phyloP scores from a whole-genome alignment of 164 flowering plant genomes.

The Saururus chinensis region DNA sequence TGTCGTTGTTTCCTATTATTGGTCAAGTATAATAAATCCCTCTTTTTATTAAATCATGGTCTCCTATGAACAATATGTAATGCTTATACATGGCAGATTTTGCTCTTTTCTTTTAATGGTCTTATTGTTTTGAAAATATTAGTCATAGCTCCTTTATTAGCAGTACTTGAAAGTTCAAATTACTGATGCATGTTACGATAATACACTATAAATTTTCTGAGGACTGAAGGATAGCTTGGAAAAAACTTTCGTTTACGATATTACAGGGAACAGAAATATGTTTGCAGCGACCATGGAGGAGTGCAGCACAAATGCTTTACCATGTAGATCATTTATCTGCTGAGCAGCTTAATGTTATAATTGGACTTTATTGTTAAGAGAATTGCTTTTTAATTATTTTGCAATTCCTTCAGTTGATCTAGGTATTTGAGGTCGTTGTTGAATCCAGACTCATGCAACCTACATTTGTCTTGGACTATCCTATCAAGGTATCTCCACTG shows the following conservation, averaged over 20 bases:
- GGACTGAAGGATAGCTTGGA: neutral
- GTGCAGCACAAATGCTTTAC: constrained; percentile 5
- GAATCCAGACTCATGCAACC: constrained; percentile 87
- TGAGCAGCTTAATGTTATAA: neutral
- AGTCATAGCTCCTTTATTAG: no score
- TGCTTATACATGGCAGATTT: no score
- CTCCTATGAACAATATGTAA: no score
- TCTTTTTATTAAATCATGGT: no score
- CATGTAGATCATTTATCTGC: neutral
- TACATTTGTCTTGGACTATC: constrained; percentile 95
- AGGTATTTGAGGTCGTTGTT: constrained; percentile 84
- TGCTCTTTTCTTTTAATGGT: no score
- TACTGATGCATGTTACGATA: no score
- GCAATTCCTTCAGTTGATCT: constrained; percentile 9
- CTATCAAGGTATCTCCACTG: constrained; percentile 90
- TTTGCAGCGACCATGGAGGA: constrained; percentile 91
- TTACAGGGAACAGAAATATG: constrained; percentile 69
- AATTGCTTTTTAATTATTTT: neutral
- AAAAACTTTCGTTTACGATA: neutral
- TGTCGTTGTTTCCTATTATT: no score
- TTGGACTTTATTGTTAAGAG: neutral
- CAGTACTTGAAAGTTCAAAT: no score
- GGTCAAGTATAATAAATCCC: no score
- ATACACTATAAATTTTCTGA: no score
- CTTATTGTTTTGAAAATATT: no score